Percentiles rank a stretch among this genome's conserved stretches.
Conservation (phyloP, 306 rosid genomes). For the Trifolium pratense region DNA sequence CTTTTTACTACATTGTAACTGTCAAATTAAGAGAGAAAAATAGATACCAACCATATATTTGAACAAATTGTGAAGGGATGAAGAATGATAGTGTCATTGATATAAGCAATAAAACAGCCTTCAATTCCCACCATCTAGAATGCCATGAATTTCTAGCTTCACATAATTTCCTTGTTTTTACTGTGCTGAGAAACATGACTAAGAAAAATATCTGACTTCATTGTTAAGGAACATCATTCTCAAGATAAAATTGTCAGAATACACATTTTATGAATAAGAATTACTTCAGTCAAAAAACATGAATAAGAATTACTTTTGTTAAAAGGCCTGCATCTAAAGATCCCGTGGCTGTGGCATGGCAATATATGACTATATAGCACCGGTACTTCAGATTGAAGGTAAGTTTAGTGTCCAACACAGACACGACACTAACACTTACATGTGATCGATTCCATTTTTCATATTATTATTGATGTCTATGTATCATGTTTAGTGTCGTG, state of each 20-base stretch:
- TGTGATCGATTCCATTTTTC: not conserved
- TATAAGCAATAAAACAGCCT: constrained; percentile 57
- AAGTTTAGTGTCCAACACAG: not conserved
- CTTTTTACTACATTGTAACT: not conserved
- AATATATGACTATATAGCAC: not conserved
- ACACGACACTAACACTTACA: not conserved
- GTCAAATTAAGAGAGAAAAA: not conserved
- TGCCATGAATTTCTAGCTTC: constrained; percentile 75
- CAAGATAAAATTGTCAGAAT: not conserved
- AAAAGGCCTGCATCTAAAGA: not conserved
- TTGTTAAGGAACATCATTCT: constrained; percentile 56
- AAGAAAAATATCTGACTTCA: constrained; percentile 73
- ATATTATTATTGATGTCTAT: not conserved
- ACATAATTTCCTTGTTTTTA: constrained; percentile 63
- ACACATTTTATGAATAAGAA: not conserved
- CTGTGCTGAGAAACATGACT: constrained; percentile 74
- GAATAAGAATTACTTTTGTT: not conserved
- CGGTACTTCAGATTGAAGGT: not conserved
- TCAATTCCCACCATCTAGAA: constrained; percentile 77
- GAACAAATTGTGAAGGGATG: constrained; percentile 59
- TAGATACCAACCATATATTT: constrained; percentile 66
- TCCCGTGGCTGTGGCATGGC: too few relatives aligned
- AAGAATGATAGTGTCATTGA: constrained; percentile 68
- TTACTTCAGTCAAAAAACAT: not conserved
- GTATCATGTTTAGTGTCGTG: not conserved